phyloP scores from a whole-genome alignment of 306 rosid genomes.

The Pyrus bretschneideri region DNA sequence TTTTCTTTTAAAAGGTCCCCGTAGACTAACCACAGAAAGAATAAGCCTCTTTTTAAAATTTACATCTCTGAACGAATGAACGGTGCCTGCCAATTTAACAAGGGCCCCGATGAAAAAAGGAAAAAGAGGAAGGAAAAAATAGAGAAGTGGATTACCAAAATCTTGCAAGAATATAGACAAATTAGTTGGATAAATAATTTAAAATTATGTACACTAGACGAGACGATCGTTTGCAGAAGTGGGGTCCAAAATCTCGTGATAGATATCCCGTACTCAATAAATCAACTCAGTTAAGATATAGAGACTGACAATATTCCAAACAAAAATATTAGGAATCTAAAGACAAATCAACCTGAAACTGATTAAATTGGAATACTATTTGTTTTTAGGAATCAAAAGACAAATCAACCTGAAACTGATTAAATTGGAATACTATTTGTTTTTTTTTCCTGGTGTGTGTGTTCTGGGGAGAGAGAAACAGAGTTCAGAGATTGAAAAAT shows the following conservation, averaged over 20 bases:
- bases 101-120: neutral
- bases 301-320: neutral
- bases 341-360: neutral
- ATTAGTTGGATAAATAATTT: neutral
- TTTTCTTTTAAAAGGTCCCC: neutral
- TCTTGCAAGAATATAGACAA: constrained; percentile 4
- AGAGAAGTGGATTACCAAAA: neutral
- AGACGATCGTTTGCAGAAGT: constrained; percentile 29
- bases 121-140: neutral
- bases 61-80: neutral
- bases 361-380: neutral
- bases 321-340: neutral
- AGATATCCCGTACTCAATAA: constrained; percentile 20
- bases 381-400: neutral
- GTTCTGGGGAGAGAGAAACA: neutral
- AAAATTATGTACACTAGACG: neutral
- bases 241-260: constrained; percentile 38
- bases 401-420: neutral
- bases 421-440: neutral
- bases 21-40: neutral
- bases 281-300: constrained; percentile 8
- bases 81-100: neutral
- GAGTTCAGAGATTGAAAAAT: neutral
- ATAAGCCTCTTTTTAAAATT: neutral
- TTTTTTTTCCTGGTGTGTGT: neutral